Conservation (phyloP, 306 rosid species). For the Echinosophora koreensis region DNA sequence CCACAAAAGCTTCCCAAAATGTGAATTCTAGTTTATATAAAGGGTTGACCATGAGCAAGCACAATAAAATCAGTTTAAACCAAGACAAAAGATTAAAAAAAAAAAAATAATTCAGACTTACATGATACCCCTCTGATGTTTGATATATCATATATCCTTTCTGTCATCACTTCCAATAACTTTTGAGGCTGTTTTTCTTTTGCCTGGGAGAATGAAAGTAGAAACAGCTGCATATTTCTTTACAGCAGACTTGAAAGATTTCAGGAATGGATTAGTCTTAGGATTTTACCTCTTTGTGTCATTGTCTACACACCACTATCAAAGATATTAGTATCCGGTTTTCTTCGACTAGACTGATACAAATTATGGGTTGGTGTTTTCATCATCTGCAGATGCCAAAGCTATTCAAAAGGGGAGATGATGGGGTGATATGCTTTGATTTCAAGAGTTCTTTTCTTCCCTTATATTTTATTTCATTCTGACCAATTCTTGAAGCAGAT, state of each 20-base stretch:
- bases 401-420: not conserved
- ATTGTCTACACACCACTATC: not conserved
- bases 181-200: conserved; percentile 51
- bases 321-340: conserved; percentile 21
- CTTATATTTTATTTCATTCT: conserved; percentile 31
- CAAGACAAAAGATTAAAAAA: not conserved
- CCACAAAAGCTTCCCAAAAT: conserved; percentile 11
- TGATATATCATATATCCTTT: conserved; percentile 37
- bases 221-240: conserved; percentile 60
- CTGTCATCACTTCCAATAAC: conserved; percentile 37
- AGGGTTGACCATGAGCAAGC: conserved; percentile 36
- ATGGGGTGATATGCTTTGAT: not conserved
- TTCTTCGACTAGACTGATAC: conserved; percentile 49
- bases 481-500: conserved; percentile 49
- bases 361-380: conserved; percentile 42
- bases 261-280: conserved; percentile 43
- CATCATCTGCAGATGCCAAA: conserved; percentile 68
- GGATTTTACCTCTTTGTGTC: conserved; percentile 30
- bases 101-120: conserved; percentile 46
- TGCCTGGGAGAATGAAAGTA: conserved; percentile 43
- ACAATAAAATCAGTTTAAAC: conserved; percentile 11
- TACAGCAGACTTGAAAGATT: conserved; percentile 55
- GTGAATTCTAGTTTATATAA: conserved; percentile 11
- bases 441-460: not conserved
- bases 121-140: conserved; percentile 60